Conservation (phyloP, 306 rosid species). For the Astragalus glycyphyllos region DNA sequence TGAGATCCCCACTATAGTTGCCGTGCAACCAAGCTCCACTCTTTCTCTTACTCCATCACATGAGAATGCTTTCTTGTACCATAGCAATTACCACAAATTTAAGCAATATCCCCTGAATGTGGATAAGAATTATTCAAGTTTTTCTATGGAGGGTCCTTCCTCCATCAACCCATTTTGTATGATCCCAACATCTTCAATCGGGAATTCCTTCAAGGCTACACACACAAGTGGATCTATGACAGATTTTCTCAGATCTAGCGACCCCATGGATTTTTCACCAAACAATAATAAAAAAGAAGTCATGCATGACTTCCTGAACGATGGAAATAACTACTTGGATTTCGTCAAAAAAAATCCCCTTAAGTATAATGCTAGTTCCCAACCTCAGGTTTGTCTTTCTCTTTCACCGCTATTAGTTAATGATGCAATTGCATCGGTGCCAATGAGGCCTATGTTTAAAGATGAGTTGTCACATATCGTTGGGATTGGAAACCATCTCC, state of each 20-base stretch:
- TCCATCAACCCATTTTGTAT: conserved; percentile 31
- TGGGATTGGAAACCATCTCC: too few relatives aligned
- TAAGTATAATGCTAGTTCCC: too few relatives aligned
- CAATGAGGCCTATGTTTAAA: too few relatives aligned
- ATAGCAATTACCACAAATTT: too few relatives aligned
- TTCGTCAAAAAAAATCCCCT: conserved; percentile 9
- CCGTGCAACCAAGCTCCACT: background rate
- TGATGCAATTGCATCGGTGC: too few relatives aligned
- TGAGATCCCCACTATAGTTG: background rate
- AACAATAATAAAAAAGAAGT: conserved; percentile 34
- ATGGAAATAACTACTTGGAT: conserved; percentile 18
- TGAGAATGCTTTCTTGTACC: too few relatives aligned
- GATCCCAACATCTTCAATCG: conserved; percentile 27
- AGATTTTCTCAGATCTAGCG: background rate
- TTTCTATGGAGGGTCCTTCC: too few relatives aligned
- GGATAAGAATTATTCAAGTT: too few relatives aligned
- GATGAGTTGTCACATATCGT: too few relatives aligned
- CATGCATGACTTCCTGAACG: conserved; percentile 44
- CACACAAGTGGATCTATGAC: conserved; percentile 17
- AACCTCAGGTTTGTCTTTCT: too few relatives aligned
- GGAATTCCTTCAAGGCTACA: background rate
- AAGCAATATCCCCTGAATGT: too few relatives aligned
- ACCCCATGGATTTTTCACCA: conserved; percentile 22
- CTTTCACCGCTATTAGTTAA: too few relatives aligned
- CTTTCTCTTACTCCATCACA: conserved; percentile 24